These are phyloP conservation scores for Ploettnerulaceae sp. DNA, from an alignment of 2,329 filamentous ascomycete genomes.

Conservation along the genomic window DNA sequence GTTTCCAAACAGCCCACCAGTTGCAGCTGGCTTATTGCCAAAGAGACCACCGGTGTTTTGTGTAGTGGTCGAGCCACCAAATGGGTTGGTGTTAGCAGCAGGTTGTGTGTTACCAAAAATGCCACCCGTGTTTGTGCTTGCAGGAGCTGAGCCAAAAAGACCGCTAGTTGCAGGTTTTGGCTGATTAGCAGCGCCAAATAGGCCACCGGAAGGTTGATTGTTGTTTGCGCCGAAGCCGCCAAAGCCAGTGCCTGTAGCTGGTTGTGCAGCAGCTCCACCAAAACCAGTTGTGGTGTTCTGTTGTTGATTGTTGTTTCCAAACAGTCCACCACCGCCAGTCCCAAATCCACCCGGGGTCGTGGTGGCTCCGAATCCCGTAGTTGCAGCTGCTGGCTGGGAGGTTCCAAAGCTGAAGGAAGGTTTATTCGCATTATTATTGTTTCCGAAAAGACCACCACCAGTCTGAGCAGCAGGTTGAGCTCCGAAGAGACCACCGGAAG, in stretches of 20 bases:
- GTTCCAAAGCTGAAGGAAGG: conserved; percentile 32
- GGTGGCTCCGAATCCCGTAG: conserved; percentile 27
- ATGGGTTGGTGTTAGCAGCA: conserved; percentile 30
- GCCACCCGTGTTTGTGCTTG: conserved; percentile 30
- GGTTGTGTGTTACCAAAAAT: conserved; percentile 37
- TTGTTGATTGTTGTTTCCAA: conserved; percentile 34
- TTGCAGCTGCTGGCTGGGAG: conserved; percentile 19
- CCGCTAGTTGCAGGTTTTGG: conserved; percentile 37
- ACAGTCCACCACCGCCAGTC: conserved; percentile 35
- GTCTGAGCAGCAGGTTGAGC: conserved; percentile 32
- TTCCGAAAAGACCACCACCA: conserved; percentile 29
- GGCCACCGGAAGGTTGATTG: conserved; percentile 33
- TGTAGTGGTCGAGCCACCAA: conserved; percentile 28
- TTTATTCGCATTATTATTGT: conserved; percentile 39
- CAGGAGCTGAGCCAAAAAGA: conserved; percentile 39
- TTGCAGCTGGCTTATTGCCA: conserved; percentile 28
- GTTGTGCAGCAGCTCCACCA: conserved; percentile 39
- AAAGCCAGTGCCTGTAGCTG: conserved; percentile 35
- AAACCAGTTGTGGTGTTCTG: conserved; percentile 33
- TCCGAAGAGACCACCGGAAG: conserved; percentile 25
- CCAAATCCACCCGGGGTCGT: conserved; percentile 27
- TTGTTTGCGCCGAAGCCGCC: conserved; percentile 40
- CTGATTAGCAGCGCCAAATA: conserved; percentile 33
- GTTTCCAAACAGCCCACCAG: conserved; percentile 38
- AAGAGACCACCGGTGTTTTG: conserved; percentile 31